A percentile compares a stretch with the other conserved stretches of the same genome.
phyloP scores from a whole-genome alignment of 306 rosid species.

The Acmispon strigosus region DNA sequence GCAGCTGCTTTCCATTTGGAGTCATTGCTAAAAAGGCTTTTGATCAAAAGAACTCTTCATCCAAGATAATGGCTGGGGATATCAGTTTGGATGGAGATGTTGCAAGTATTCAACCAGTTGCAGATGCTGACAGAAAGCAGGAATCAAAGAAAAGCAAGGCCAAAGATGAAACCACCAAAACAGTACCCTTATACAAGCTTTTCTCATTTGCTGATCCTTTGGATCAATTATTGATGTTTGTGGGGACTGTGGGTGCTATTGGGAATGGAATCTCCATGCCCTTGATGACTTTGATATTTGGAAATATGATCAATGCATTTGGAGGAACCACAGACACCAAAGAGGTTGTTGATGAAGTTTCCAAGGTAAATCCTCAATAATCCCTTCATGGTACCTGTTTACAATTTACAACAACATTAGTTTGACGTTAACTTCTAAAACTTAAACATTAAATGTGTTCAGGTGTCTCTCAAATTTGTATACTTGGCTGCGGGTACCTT shows the following conservation, averaged over 20 bases:
- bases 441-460: background rate
- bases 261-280: constrained; percentile 63
- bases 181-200: constrained; percentile 71
- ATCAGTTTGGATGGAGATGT: constrained; percentile 16
- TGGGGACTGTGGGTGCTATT: constrained; percentile 56
- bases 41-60: background rate
- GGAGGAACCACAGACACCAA: constrained; percentile 30
- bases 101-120: background rate
- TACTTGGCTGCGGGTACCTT: constrained; percentile 64
- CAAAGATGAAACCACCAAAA: constrained; percentile 27
- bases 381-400: background rate
- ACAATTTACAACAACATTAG: background rate
- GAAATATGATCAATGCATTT: constrained; percentile 57
- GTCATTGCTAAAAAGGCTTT: background rate
- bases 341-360: constrained; percentile 51
- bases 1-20: constrained; percentile 7
- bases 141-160: constrained; percentile 32
- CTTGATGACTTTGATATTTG: constrained; percentile 58
- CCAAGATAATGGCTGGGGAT: constrained; percentile 31
- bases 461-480: constrained; percentile 57
- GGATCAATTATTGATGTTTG: constrained; percentile 56
- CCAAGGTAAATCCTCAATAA: constrained; percentile 28
- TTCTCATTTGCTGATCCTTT: constrained; percentile 73
- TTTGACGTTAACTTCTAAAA: background rate
- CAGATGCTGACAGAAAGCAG: constrained; percentile 16